These are phyloP conservation scores for Phaeodactylum tricornutum DNA, from an alignment of 108 stramenopile species.

Conservation along the genomic window DNA sequence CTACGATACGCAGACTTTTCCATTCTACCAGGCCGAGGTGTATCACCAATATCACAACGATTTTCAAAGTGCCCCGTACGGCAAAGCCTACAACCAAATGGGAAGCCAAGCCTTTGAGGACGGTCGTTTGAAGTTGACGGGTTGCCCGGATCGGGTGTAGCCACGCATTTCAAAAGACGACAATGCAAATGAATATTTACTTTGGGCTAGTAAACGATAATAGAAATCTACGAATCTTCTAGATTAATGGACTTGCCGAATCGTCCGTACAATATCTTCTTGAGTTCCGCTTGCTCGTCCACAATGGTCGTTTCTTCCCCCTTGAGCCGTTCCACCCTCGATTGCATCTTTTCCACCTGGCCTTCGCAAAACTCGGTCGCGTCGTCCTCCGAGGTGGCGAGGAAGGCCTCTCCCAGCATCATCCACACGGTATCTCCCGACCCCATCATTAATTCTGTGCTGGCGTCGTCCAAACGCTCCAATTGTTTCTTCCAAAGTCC, in stretches of 20 bases:
- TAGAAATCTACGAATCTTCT: too few species aligned
- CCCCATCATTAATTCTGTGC: constrained; percentile 92
- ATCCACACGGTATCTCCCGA: constrained; percentile 57
- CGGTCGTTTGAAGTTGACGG: constrained; percentile 58
- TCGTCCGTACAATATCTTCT: constrained; percentile 75
- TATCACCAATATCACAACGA: constrained; percentile 79
- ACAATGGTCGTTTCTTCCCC: constrained; percentile 59
- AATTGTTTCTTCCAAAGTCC: constrained; percentile 39
- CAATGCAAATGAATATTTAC: too few species aligned
- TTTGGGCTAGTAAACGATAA: too few species aligned
- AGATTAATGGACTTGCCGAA: constrained; percentile 88
- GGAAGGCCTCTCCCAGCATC: constrained; percentile 79
- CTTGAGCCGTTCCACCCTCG: constrained; percentile 41
- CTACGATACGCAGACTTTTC: constrained; percentile 62
- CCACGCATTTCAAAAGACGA: neutral
- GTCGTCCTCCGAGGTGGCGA: constrained; percentile 76
- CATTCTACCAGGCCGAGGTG: constrained; percentile 33
- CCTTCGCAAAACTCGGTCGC: constrained; percentile 82
- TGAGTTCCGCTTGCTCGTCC: constrained; percentile 61
- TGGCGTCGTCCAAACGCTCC: constrained; percentile 87
- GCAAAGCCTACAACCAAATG: constrained; percentile 67
- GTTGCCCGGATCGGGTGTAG: constrained; percentile 75
- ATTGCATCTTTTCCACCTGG: constrained; percentile 72
- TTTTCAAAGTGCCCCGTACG: constrained; percentile 58
- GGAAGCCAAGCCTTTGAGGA: constrained; percentile 53